Conservation (phyloP, 179 eudicot species). For the Carnegiea gigantea region DNA sequence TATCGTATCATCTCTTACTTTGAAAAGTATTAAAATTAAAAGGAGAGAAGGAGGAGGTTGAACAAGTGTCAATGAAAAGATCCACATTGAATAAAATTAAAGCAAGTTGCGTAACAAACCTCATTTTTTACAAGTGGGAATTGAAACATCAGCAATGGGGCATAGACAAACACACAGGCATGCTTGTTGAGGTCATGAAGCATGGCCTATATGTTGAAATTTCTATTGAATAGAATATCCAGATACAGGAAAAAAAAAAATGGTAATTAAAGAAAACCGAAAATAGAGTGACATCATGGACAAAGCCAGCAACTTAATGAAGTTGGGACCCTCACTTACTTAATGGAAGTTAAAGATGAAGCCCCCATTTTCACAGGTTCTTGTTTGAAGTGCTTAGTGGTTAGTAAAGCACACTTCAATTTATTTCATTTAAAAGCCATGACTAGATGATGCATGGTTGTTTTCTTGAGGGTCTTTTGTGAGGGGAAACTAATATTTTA, state of each 20-base stretch:
- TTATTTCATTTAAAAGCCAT: too few relatives aligned
- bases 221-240: background rate
- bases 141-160: conserved; percentile 11
- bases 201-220: conserved; percentile 6
- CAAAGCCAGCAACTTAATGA: conserved; percentile 23
- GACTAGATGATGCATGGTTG: too few relatives aligned
- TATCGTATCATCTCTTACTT: too few relatives aligned
- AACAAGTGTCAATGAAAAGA: too few relatives aligned
- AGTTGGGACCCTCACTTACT: conserved; percentile 3
- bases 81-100: too few relatives aligned
- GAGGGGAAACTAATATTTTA: too few relatives aligned
- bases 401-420: too few relatives aligned
- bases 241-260: background rate
- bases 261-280: background rate
- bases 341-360: conserved; percentile 18
- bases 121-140: background rate
- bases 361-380: conserved; percentile 2
- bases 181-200: conserved; percentile 22
- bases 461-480: too few relatives aligned
- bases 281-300: conserved; percentile 28
- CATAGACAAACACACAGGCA: background rate
- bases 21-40: too few relatives aligned
- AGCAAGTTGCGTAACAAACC: background rate
- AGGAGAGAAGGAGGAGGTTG: too few relatives aligned
- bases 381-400: too few relatives aligned